Base-by-base conservation (phyloP, 495 filamentous ascomycete species). In the Arthonia radiata region DNA sequence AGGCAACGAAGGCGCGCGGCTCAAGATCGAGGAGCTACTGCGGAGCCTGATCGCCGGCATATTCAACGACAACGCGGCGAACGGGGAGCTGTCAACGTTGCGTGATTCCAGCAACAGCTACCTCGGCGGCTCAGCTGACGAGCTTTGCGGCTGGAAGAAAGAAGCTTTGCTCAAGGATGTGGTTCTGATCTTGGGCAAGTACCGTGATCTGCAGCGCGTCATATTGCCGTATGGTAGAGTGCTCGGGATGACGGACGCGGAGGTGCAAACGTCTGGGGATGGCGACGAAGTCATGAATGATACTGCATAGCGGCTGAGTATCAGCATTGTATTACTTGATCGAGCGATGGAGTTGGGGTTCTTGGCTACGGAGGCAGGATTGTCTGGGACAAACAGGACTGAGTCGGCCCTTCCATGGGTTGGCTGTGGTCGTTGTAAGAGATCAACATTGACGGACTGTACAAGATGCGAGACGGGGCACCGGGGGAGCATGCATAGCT, bases 21-120 rank as follows among this genome's bases (percentile, higher is more conserved):
- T 57, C 19, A 99, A 94, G 48, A 78, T 93, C 1, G 86, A 92
- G 38, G 89, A 94, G 53, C 47, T 99, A 5, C 48, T 93, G 17
- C 68, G 73, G 31, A 68, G 66, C 18, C 47, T 97, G 25, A 51
- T 83, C 13, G 81, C 86, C 9, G 71, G 72, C 3, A 46, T 82
- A 3, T 54, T 70, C 14, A 47, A 51, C 34, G 57, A 64, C 18
- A 57, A 56, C 7, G 37, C 26, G 13, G 55, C 59, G 13, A 58
- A 57, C 4, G 53, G 53, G 2, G 54, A 52, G 1, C 48, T 43
- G 6, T 28, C 17, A 47, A 38, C 8, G 24, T 37, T n/a, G 30
- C 19, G 59, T 31, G 52, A 63, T 34, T 57, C 60, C 13, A 68
- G 69, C 13, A 60, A 64, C 26, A 56, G 57, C 11, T 57, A 47